Evolutionary conservation across 2,329 filamentous ascomycete genomes (phyloP).

Genomic region (Purpureocillium takamizusanense): DNA sequence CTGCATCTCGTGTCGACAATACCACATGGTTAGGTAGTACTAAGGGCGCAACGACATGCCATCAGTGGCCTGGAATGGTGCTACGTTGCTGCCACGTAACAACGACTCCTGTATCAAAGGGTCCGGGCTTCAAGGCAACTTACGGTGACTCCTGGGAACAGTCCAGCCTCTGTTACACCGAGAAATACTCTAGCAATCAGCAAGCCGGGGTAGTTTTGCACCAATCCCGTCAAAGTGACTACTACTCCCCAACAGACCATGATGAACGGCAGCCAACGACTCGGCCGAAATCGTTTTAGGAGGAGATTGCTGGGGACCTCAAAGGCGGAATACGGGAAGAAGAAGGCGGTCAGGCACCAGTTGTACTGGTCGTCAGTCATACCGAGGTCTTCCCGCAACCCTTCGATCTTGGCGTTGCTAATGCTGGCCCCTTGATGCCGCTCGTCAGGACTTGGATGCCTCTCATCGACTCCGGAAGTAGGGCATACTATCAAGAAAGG

Average conservation of each 20-base stretch:
- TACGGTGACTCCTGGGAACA: slow-evolving; percentile 55
- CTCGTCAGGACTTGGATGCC: neutral
- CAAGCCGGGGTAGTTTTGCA: slow-evolving; percentile 36
- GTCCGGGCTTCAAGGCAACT: neutral
- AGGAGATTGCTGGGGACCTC: slow-evolving; percentile 72
- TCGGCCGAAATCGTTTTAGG: slow-evolving; percentile 64
- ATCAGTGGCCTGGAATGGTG: too few relatives aligned
- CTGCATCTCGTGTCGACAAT: slow-evolving; percentile 45
- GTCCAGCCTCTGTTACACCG: slow-evolving; percentile 57
- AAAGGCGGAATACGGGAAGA: slow-evolving; percentile 67
- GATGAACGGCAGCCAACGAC: slow-evolving; percentile 65
- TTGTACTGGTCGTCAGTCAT: slow-evolving; percentile 65
- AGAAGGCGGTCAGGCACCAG: slow-evolving; percentile 62
- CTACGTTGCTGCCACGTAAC: too few relatives aligned
- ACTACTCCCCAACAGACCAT: slow-evolving; percentile 53
- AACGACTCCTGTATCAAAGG: too few relatives aligned
- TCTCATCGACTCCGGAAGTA: too few relatives aligned
- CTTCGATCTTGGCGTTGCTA: slow-evolving; percentile 58
- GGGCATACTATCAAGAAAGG: slow-evolving; percentile 58
- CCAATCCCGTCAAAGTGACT: slow-evolving; percentile 46
- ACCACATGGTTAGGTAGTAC: slow-evolving; percentile 51
- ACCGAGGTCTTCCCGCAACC: slow-evolving; percentile 39
- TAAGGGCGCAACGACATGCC: slow-evolving; percentile 6
- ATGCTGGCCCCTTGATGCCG: slow-evolving; percentile 44
- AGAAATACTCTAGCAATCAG: slow-evolving; percentile 46